Evolutionary conservation across 768 basidiomycete species (phyloP), one percentile per base, ranked within the genome.

Genomic region (Dictyophora rubrovolvata): DNA sequence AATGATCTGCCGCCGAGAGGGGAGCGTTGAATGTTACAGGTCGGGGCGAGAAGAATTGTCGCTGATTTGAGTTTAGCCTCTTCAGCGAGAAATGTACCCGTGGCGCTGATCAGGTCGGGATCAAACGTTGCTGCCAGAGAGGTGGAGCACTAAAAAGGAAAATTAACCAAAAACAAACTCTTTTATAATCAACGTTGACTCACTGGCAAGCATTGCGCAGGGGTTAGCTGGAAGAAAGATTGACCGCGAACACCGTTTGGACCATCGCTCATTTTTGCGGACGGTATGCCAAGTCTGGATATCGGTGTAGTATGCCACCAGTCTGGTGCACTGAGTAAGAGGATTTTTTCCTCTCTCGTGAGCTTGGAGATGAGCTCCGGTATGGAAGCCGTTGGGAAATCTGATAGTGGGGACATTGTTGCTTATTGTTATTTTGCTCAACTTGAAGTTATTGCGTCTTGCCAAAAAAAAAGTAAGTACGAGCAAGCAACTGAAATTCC

Each of bases 161-260:
- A 34, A 54, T 18, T 11, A 60, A 14, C 2, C 11, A 4, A 22
- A 14, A 57, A 16, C 10, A 10, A n/a, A 14, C 17, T 17, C 37
- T 23, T 36, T 7, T 33, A 23, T 9, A 28, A 20, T 57, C 17
- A 21, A 48, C 28, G 28, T 28, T 7, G 17, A 69, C 79, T 53
- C 64, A 82, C 81, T 0, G 87, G 87, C 22, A 89, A 75, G 65
- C 84, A 86, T 70, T 89, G 89, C 10, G 88, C 86, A 10, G 87
- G 88, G 0, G 86, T 87, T 35, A 85, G 77, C 83, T 87, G 87
- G 66, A 89, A 85, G 74, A 88, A 89, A 65, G 85, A 83, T 65
- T 84, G 82, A 16, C 87, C 87, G 62, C 87, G 69, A 54, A 79
- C 72, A n/a, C 87, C 88, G 65, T 89, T 90, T 0, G 88, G 87